A percentile compares a stretch with the other conserved stretches of the same genome.
Evolutionary conservation across 2,329 filamentous ascomycete species (phyloP).

Genomic region (Fusarium setosum): DNA sequence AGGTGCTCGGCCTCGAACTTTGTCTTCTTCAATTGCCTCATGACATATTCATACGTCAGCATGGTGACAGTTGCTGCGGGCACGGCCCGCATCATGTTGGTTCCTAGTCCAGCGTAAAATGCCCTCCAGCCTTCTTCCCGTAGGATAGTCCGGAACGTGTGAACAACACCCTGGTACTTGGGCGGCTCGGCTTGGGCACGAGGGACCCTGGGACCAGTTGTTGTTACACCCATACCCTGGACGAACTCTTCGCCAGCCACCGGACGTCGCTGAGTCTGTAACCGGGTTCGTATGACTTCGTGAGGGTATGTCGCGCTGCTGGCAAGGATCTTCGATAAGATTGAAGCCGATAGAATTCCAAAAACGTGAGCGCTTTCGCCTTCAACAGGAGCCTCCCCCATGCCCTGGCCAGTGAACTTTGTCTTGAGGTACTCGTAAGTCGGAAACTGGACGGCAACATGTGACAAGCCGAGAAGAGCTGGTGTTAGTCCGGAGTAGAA

Average conservation of each 20-base stretch:
- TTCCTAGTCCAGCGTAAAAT: conserved; percentile 97
- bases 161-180: conserved; percentile 82
- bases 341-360: conserved; percentile 88
- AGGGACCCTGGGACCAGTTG: conserved; percentile 40
- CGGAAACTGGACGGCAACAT: conserved; percentile 97
- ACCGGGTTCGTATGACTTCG: conserved; percentile 90
- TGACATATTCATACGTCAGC: conserved; percentile 90
- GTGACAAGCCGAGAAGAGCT: conserved; percentile 89
- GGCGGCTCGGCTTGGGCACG: conserved; percentile 46
- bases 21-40: conserved; percentile 62
- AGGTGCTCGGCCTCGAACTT: conserved; percentile 52
- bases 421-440: conserved; percentile 95
- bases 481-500: conserved; percentile 97
- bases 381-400: conserved; percentile 71
- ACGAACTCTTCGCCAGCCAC: conserved; percentile 65
- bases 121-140: conserved; percentile 94
- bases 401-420: conserved; percentile 87
- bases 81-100: conserved; percentile 95
- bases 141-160: conserved; percentile 86
- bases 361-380: conserved; percentile 74
- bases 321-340: conserved; percentile 93
- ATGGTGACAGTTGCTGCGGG: conserved; percentile 97
- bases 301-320: conserved; percentile 97
- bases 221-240: conserved; percentile 61
- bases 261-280: conserved; percentile 91